Evolutionary conservation across 1,284 basidiomycete genomes (phyloP).

Genomic region (Moesziomyces parantarcticus): DNA sequence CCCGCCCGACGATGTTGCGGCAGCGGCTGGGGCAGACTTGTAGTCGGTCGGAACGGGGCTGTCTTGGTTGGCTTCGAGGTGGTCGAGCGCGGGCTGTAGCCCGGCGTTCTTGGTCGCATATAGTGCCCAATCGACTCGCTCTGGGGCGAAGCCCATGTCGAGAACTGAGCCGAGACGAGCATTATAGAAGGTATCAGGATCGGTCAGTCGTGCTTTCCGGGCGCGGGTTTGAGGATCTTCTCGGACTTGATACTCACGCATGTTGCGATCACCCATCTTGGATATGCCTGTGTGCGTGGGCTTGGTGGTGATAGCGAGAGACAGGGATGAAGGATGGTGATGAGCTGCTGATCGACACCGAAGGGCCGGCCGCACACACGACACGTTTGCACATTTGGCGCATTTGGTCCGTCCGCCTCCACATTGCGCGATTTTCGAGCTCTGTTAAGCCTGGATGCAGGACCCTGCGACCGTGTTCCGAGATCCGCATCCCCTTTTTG

Average conservation of each 20-base stretch:
- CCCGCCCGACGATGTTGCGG: slow-evolving; percentile 13
- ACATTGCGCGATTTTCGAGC: slow-evolving; percentile 3
- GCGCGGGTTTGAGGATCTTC: too few relatives aligned
- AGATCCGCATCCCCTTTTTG: slow-evolving; percentile 28
- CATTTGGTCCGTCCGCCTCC: slow-evolving; percentile 37
- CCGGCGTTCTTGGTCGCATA: slow-evolving; percentile 53
- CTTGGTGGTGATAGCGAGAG: not conserved
- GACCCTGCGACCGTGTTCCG: slow-evolving; percentile 1
- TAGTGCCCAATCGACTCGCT: slow-evolving; percentile 66
- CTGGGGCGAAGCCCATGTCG: slow-evolving; percentile 65
- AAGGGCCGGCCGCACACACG: slow-evolving; percentile 19
- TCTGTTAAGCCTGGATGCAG: slow-evolving; percentile 11
- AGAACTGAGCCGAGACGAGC: slow-evolving; percentile 38
- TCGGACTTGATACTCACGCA: slow-evolving; percentile 24
- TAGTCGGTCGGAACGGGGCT: slow-evolving; percentile 53
- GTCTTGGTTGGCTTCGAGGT: slow-evolving; percentile 63
- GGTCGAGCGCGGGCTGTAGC: slow-evolving; percentile 64
- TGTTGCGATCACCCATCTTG: slow-evolving; percentile 38
- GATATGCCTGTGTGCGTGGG: not conserved
- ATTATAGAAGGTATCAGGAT: not conserved
- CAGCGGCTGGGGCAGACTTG: slow-evolving; percentile 26
- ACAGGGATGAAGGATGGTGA: not conserved
- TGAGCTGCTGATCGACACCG: not conserved
- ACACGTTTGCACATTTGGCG: slow-evolving; percentile 13
- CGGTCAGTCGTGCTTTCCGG: not conserved